These are phyloP conservation scores for Neoboletus brunneissimus DNA, from an alignment of 768 basidiomycete genomes.

Conservation along the genomic window DNA sequence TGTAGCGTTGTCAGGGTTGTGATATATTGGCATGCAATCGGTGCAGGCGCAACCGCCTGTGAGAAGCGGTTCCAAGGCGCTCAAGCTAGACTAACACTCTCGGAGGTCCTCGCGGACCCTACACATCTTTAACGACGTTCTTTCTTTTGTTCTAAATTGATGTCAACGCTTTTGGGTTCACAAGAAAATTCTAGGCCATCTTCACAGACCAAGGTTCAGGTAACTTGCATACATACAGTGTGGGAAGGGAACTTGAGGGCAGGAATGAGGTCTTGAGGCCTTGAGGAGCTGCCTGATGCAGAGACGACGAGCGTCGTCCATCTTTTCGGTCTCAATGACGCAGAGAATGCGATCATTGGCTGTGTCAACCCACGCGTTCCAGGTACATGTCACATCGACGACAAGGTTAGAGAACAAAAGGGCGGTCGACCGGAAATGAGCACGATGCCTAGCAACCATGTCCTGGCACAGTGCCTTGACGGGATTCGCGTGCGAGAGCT, in stretches of 20 bases:
- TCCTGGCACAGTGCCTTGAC: slow-evolving; percentile 98
- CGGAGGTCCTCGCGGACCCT: neutral
- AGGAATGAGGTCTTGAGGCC: too few species aligned
- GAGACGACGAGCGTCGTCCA: slow-evolving; percentile 87
- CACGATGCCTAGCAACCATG: slow-evolving; percentile 99
- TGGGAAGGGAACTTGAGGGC: slow-evolving; percentile 94
- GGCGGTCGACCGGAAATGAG: slow-evolving; percentile 97
- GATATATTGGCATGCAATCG: slow-evolving; percentile 36
- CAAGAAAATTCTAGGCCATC: too few species aligned
- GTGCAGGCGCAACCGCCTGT: slow-evolving; percentile 38
- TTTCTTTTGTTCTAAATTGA: neutral
- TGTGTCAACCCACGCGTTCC: slow-evolving; percentile 6
- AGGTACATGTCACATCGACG: too few species aligned
- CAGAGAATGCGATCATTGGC: slow-evolving; percentile 74
- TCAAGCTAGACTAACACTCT: neutral
- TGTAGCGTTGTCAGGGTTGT: slow-evolving; percentile 18
- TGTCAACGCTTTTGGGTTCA: neutral
- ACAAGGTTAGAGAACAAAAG: slow-evolving; percentile 26
- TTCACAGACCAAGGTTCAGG: too few species aligned
- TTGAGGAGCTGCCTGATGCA: slow-evolving; percentile 98
- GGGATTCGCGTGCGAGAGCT: slow-evolving; percentile 67
- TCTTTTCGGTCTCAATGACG: slow-evolving; percentile 93
- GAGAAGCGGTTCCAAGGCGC: neutral
- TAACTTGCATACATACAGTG: slow-evolving; percentile 26
- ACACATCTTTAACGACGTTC: neutral